Evolutionary conservation across 192 early-diverging fungal species (phyloP).

Genomic region (Linnemannia hyalina): DNA sequence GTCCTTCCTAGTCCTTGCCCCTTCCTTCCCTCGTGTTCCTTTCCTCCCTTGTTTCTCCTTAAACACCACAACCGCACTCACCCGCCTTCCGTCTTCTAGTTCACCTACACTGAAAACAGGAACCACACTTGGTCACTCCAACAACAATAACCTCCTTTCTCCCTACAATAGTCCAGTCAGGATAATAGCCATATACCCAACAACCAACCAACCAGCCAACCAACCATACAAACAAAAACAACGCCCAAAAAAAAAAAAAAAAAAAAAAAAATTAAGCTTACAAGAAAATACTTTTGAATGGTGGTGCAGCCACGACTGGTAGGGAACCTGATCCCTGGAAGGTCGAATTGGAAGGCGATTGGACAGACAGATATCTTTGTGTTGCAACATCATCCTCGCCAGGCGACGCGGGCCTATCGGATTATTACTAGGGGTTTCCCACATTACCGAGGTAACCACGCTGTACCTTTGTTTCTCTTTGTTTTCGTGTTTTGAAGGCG

Average conservation of each 20-base stretch:
- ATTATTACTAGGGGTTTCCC: slow-evolving; percentile 54
- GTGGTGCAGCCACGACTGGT: slow-evolving; percentile 42
- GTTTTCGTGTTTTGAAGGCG: background rate
- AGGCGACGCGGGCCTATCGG: slow-evolving; percentile 17
- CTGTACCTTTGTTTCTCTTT: background rate
- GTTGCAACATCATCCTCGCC: slow-evolving; percentile 43
- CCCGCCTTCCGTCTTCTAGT: no score
- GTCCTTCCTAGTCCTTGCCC: background rate
- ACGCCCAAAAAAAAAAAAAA: background rate
- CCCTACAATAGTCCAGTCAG: no score
- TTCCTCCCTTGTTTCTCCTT: background rate
- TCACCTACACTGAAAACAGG: no score
- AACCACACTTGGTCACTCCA: no score
- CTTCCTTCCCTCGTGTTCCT: no score
- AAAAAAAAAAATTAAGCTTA: background rate
- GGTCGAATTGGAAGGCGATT: slow-evolving; percentile 39
- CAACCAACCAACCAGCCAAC: no score
- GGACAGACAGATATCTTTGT: slow-evolving; percentile 42
- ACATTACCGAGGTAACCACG: slow-evolving; percentile 33
- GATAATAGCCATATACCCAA: no score
- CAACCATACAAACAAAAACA: no score
- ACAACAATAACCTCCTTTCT: no score
- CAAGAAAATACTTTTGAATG: slow-evolving; percentile 11
- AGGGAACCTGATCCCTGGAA: slow-evolving; percentile 30
- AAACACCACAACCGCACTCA: no score